Conservation (phyloP, 2,329 filamentous ascomycete genomes). For the Periconia digitata region DNA sequence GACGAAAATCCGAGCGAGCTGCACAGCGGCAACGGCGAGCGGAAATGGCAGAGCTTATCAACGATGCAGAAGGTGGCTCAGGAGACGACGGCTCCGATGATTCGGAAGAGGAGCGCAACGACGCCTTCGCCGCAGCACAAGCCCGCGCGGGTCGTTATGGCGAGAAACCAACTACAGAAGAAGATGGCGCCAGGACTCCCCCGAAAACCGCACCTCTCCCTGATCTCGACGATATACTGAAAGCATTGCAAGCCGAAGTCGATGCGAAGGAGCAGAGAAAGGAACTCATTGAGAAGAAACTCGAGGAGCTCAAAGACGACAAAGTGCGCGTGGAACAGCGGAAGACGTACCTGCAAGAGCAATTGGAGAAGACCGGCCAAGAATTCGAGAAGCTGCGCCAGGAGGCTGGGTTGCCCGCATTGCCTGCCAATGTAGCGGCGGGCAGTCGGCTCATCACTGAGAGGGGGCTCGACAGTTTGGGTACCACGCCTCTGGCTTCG, state of each 20-base stretch:
- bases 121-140: conserved; percentile 85
- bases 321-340: conserved; percentile 67
- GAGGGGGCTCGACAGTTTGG: conserved; percentile 40
- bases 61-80: conserved; percentile 70
- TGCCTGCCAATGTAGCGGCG: conserved; percentile 29
- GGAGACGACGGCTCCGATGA: conserved; percentile 72
- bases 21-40: conserved; percentile 65
- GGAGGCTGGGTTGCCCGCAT: conserved; percentile 47
- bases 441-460: conserved; percentile 31
- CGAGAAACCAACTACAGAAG: conserved; percentile 47
- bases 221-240: conserved; percentile 67
- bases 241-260: conserved; percentile 63
- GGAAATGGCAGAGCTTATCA: conserved; percentile 82
- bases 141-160: conserved; percentile 84
- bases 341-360: conserved; percentile 76
- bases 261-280: conserved; percentile 63
- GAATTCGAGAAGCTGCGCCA: conserved; percentile 63
- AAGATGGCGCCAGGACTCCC: conserved; percentile 59
- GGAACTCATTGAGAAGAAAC: conserved; percentile 60
- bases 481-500: conserved; percentile 35
- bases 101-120: conserved; percentile 64
- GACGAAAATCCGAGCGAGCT: conserved; percentile 76
- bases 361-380: conserved; percentile 79
- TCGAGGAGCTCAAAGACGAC: conserved; percentile 69
- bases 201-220: conserved; percentile 79